Evolutionary conservation across 140 eudicot species (phyloP), one percentile per base, ranked within the genome.

Genomic region (Erigeron philadelphicus): DNA sequence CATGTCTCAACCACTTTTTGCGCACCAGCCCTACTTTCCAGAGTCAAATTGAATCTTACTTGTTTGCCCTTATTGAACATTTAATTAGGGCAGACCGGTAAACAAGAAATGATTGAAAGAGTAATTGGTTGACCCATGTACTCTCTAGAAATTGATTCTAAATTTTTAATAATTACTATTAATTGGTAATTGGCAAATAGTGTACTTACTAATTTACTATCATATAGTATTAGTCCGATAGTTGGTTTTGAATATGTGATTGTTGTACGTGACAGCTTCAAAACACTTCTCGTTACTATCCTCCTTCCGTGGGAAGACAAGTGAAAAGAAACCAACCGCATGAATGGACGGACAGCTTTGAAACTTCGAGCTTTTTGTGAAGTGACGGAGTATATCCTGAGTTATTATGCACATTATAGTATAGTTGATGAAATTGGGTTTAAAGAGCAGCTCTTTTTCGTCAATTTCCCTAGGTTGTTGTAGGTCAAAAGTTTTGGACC

Each of bases 231-330:
- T 21, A 21, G 25, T 21, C 25, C 1, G 25, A 21, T 21, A 61
- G 76, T 50, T 62, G 16, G 23, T 61, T 17, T 23, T 46, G 56
- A 43, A 44, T 9, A 60, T 71, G 57, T 71, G 60, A 70, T 45
- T 31, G 11, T 65, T 19, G 25, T 50, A 41, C 53, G 47, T 21
- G 62, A 54, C 88, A 89, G 96, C 87, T 67, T 84, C 88, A 49
- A 82, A 90, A 53, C 87, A 85, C 63, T 89, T 89, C 84, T 89
- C 96, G 66, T 74, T 89, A 63, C 59, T 89, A 19, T 84, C 96
- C 2, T 83, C 88, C 25, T 89, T 89, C 73, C 84, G 87, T 57
- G 78, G 87, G 67, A 88, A 88, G 85, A 68, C 82, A 0, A 76
- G 81, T 55, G 96, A 82, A 49, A 86, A 85, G 89, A 85, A 83